Conservation (phyloP, 176 grass and related monocot genomes). For the Aegilops speltoides region DNA sequence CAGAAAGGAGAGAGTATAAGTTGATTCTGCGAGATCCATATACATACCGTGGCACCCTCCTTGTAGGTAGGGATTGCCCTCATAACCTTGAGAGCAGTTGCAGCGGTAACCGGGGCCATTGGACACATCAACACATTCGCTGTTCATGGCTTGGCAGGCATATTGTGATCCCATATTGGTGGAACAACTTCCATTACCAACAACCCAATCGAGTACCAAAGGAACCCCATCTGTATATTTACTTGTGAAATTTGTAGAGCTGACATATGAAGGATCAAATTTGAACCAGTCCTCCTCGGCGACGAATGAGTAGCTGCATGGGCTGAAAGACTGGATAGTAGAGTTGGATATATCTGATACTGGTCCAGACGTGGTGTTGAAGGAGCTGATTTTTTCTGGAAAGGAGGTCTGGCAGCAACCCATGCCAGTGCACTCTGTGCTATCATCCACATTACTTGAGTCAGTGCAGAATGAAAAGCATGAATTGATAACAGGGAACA, state of each 20-base stretch:
- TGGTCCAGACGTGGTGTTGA: not conserved
- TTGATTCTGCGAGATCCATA: not conserved
- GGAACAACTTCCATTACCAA: not conserved
- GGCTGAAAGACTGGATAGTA: not conserved
- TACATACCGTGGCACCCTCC: not conserved
- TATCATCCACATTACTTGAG: accelerated
- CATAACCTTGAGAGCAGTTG: not conserved
- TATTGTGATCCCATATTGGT: not conserved
- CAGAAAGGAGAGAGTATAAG: not conserved
- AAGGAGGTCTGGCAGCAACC: not conserved
- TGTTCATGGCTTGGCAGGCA: not conserved
- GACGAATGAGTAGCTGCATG: not conserved
- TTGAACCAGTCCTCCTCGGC: not conserved
- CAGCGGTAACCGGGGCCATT: not conserved
- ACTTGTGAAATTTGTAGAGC: not conserved
- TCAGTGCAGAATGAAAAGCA: not conserved
- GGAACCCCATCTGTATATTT: not conserved
- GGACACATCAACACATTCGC: not conserved
- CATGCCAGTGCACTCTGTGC: not conserved
- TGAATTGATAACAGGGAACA: not conserved
- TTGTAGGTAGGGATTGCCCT: not conserved
- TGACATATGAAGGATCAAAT: not conserved
- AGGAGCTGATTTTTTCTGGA: not conserved
- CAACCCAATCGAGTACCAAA: not conserved
- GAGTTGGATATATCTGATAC: not conserved